phyloP scores from a whole-genome alignment of 2,329 filamentous ascomycete genomes.

The Atkinsonella hypoxylon region DNA sequence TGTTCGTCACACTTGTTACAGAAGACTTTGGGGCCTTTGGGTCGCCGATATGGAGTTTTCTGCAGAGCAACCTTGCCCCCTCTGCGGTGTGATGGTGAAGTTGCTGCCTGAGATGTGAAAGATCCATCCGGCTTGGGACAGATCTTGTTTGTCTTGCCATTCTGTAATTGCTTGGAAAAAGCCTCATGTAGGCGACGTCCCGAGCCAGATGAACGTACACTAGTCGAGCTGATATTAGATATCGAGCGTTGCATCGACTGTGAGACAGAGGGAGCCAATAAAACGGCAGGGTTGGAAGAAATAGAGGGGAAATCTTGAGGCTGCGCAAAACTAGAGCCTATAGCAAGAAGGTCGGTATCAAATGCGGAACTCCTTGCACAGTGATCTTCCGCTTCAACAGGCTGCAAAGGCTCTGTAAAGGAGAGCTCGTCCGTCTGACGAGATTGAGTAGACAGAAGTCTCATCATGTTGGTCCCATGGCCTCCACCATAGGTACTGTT shows the following conservation, averaged over 20 bases:
- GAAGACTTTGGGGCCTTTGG: conserved; percentile 57
- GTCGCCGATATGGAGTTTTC: conserved; percentile 40
- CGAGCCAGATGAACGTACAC: conserved; percentile 33
- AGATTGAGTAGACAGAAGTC: conserved; percentile 26
- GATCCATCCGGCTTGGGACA: conserved; percentile 31
- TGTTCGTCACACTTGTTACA: conserved; percentile 61
- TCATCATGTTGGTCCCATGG: conserved; percentile 23
- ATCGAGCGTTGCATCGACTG: conserved; percentile 34
- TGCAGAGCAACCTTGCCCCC: conserved; percentile 33
- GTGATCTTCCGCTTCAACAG: conserved; percentile 7
- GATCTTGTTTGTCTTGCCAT: conserved; percentile 26
- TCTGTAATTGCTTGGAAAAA: conserved; percentile 32
- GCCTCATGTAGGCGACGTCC: conserved; percentile 36
- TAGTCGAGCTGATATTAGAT: conserved; percentile 31
- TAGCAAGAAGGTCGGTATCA: conserved; percentile 20
- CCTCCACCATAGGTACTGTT: conserved; percentile 27
- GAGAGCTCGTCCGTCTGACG: conserved; percentile 11
- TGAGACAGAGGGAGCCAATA: neutral
- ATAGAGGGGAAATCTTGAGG: conserved; percentile 19
- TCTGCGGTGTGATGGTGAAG: conserved; percentile 18
- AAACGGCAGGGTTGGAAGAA: neutral
- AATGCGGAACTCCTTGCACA: conserved; percentile 19
- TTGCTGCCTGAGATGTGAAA: conserved; percentile 5
- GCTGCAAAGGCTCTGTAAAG: conserved; percentile 13
- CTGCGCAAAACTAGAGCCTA: conserved; percentile 23